Conservation (phyloP, 495 filamentous ascomycete genomes). For the Pseudomonodictys pantanalensis region DNA sequence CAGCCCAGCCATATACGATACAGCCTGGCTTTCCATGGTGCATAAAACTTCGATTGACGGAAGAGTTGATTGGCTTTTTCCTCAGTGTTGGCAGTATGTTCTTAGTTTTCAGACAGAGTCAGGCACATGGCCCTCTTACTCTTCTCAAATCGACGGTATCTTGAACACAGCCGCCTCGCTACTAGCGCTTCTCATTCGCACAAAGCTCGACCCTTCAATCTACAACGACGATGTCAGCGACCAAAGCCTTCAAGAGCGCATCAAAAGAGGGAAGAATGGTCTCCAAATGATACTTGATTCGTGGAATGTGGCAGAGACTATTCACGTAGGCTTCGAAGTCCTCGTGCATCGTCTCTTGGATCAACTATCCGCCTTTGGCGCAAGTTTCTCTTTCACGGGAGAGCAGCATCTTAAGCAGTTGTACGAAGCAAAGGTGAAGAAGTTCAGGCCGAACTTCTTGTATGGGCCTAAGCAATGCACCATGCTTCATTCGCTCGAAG, state of each 20-base stretch:
- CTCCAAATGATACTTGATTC: conserved; percentile 30
- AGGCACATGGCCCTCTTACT: conserved; percentile 39
- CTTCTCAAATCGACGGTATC: conserved; percentile 38
- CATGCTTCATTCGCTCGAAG: conserved; percentile 47
- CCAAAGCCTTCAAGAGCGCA: neutral
- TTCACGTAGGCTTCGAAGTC: conserved; percentile 47
- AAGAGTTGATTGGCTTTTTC: conserved; percentile 41
- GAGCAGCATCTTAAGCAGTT: conserved; percentile 20
- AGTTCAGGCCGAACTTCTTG: conserved; percentile 35
- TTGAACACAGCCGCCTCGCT: conserved; percentile 41
- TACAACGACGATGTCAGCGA: neutral
- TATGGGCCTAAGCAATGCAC: conserved; percentile 35
- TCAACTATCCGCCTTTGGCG: conserved; percentile 22
- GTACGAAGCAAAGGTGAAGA: conserved; percentile 35
- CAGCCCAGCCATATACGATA: conserved; percentile 42
- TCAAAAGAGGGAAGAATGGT: conserved; percentile 12
- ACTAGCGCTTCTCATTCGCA: conserved; percentile 34
- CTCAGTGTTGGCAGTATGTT: conserved; percentile 39
- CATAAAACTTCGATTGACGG: conserved; percentile 33
- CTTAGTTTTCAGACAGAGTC: conserved; percentile 31
- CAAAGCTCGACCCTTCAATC: neutral
- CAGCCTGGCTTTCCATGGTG: conserved; percentile 50
- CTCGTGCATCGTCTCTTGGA: conserved; percentile 37
- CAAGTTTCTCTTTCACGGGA: conserved; percentile 31
- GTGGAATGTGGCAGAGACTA: conserved; percentile 31